Base-by-base conservation (phyloP, 305 asterid genomes). In the Stenogyne calaminthoides region DNA sequence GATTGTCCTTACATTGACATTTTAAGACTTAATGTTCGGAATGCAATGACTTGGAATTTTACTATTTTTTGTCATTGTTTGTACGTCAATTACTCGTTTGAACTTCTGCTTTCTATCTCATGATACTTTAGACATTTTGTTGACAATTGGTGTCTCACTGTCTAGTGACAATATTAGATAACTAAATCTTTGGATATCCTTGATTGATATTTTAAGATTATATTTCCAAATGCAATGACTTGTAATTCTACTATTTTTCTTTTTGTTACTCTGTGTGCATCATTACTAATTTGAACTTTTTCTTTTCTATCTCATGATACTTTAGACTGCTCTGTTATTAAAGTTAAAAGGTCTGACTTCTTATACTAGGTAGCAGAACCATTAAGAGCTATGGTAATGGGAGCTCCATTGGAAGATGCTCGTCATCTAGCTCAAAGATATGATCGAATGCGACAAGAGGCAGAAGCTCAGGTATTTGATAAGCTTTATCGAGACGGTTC, bases 401-500 rank as follows among this genome's bases (percentile, higher is more conserved):
- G 99, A 72, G 98, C 99, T 82, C 99, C 98, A 67, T 61, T 95
- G 64, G 99, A 95, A 82, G 98, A 95, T 91, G 99, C 99, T 83
- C 96, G 99, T 47, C 99, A 92, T 88, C 96, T 95, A 20, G 97
- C 99, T 70, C 99, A 95, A 83, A 85, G 99, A 73, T 95, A 95
- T 83, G 98, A 92, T 80, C 87, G 96, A 85, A 89, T 95, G 97
- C 88, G 98, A 51, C 99, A 95, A 81, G 99, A 95, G 77, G 94
- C 97, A 18, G 99, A 95, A 84, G 93, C 96, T 82, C 99, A 95
- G 98, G 99, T 95, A 85, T 80, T 82, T 76, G 65, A 63, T 62
- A 42, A 16, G 15, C 51, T 55, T 78, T 73, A 52, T 59, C 64
- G 62, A 59, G 58, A 57, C 63, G 20, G 67, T 49, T 64, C 36